Conservation (phyloP, 805 yeast species). For the Saccharomycopsis olivae region DNA sequence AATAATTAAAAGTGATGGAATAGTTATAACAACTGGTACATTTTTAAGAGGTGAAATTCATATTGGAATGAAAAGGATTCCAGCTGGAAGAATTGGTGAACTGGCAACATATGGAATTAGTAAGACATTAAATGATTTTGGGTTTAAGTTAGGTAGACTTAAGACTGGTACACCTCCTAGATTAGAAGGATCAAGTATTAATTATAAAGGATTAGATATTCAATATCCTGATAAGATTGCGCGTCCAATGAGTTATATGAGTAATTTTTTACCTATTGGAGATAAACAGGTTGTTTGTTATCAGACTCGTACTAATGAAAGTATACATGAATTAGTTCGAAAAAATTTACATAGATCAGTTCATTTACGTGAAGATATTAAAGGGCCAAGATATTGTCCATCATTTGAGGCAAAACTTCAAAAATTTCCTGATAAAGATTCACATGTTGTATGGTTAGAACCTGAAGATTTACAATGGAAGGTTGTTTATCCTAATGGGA, state of each 20-base stretch:
- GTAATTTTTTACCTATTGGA: constrained; percentile 50
- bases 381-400: constrained; percentile 97
- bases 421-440: constrained; percentile 62
- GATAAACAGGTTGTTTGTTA: constrained; percentile 58
- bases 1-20: constrained; percentile 48
- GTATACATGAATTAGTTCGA: constrained; percentile 58
- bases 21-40: constrained; percentile 92
- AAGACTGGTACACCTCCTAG: constrained; percentile 98
- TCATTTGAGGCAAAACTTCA: constrained; percentile 85
- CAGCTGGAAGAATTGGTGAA: constrained; percentile 94
- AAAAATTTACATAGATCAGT: constrained; percentile 70
- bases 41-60: constrained; percentile 92
- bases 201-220: constrained; percentile 49
- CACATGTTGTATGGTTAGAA: constrained; percentile 88
- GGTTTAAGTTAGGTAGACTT: constrained; percentile 77
- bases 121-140: constrained; percentile 61
- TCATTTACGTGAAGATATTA: constrained; percentile 87
- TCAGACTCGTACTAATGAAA: constrained; percentile 68
- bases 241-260: constrained; percentile 80
- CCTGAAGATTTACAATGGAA: constrained; percentile 89
- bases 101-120: constrained; percentile 84
- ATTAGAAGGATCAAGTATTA: constrained; percentile 57
- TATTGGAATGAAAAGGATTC: constrained; percentile 67
- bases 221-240: constrained; percentile 83
- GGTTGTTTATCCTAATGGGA: constrained; percentile 93